phyloP scores from a whole-genome alignment of 345 rosid species.

The Aurinia saxatilis region DNA sequence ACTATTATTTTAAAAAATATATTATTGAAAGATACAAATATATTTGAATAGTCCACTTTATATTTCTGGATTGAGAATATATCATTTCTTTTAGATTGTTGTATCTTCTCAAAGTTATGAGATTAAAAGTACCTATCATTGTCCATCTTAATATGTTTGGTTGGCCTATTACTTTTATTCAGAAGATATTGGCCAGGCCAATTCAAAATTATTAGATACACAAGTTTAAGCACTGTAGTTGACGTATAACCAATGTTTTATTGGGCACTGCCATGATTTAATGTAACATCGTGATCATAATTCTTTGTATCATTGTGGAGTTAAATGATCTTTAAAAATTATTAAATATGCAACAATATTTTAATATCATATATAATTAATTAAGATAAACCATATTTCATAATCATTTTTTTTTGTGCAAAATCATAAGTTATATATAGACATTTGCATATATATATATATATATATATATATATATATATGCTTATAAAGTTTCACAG shows the following conservation, averaged over 20 bases:
- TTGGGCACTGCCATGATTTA: neutral
- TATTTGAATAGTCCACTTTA: neutral
- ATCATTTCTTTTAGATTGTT: neutral
- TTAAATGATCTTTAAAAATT: neutral
- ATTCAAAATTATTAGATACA: neutral
- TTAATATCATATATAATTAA: no score
- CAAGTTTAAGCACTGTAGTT: neutral
- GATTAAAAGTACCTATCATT: slow-evolving; percentile 9
- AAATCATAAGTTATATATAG: no score
- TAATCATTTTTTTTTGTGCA: no score
- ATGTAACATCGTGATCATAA: no score
- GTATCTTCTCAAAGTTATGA: neutral
- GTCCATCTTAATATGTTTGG: slow-evolving; percentile 6
- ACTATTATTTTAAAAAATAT: neutral
- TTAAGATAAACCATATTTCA: neutral
- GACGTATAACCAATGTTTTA: neutral
- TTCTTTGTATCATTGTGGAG: no score
- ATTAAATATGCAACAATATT: neutral
- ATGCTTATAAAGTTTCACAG: neutral
- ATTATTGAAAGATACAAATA: neutral
- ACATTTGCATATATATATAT: neutral
- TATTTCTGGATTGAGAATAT: neutral
- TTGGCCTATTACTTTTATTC: slow-evolving; percentile 5
- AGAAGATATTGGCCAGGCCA: neutral
- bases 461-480: neutral